Base-by-base conservation (phyloP, 2,329 filamentous ascomycete species). In the Fusarium transvaalense region DNA sequence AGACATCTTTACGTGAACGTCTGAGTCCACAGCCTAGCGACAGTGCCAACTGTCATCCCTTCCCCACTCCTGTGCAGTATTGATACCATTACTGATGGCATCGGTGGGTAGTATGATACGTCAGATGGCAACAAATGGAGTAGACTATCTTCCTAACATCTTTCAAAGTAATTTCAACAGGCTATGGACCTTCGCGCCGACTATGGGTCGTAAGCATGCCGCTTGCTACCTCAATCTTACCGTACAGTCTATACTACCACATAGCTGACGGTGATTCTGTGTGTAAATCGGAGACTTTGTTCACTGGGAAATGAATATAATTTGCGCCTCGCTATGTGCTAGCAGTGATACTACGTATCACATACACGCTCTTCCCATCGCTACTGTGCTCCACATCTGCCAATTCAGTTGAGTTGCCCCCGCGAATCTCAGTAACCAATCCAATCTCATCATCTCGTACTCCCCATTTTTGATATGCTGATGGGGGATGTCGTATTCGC, bases 361-460 rank as follows among this genome's bases (percentile, higher is more conserved):
- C 47, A 29, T 29, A 29, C 3, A 51, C 47, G 10, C 55, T 58
- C 3, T 54, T 58, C 3, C 55, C 48, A 25, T 58, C 47, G 17
- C 38, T 29, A 14, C 15, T 54, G 6, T 38, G 38, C 12, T 58
- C 55, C 3, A 56, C 14, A 23, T 56, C 52, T 10, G 34, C 21
- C 25, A 56, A 23, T 27, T 56, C 52, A 13, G 42, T 56, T 12
- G 48, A 53, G 14, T 58, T 50, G 4, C 52, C 52, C 14, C 14
- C 52, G 7, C 60, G 60, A 25, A 63, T 57, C 2, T 63, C 50
- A 4, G 60, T 63, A 2, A 63, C 60, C 10, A 63, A 32, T 12
- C 43, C 58, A 6, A 63, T 63, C 15, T 63, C 60, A 13, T 63
- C 60, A 14, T 63, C 60, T 13, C 58, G 17, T 0, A 63, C 27